These are phyloP conservation scores for Bruguiera gymnorhiza DNA, from an alignment of 345 rosid genomes.

Conservation along the genomic window DNA sequence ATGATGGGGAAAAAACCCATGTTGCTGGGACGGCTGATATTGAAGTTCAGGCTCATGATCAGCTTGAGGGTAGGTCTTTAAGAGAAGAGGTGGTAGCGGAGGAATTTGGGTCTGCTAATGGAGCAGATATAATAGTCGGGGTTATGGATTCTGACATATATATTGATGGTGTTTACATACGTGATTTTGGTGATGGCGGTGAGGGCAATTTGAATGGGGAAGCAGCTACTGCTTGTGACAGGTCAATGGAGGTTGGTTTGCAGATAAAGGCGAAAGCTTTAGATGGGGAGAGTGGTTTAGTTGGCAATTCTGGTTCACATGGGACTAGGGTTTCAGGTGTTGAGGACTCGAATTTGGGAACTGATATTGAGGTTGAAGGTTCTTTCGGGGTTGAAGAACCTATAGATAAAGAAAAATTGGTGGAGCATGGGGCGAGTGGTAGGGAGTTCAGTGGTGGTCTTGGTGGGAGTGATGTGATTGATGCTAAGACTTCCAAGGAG, in stretches of 20 bases:
- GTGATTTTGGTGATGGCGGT: constrained; percentile 20
- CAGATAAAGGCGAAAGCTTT: constrained; percentile 15
- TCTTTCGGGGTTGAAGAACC: constrained; percentile 5
- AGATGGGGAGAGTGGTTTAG: constrained; percentile 11
- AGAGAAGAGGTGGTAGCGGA: constrained; percentile 12
- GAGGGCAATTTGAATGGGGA: constrained; percentile 22
- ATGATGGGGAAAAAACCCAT: constrained; percentile 19
- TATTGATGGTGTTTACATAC: constrained; percentile 42
- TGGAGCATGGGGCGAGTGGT: constrained; percentile 9
- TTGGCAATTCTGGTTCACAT: constrained; percentile 10
- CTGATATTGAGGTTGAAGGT: constrained; percentile 8
- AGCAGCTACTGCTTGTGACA: constrained; percentile 7
- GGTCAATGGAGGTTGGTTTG: constrained; percentile 2
- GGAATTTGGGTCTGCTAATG: constrained; percentile 33
- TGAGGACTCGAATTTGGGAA: constrained; percentile 9
- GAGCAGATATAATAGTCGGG: constrained; percentile 43
- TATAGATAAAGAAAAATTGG: constrained; percentile 10
- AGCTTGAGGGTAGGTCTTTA: constrained; percentile 15
- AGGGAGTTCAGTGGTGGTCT: neutral
- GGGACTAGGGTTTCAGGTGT: constrained; percentile 14
- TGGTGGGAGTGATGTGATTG: neutral
- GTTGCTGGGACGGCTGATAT: constrained; percentile 12
- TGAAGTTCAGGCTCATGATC: constrained; percentile 16
- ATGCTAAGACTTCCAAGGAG: constrained; percentile 1
- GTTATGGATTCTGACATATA: constrained; percentile 37